Evolutionary conservation across 495 filamentous ascomycete species (phyloP).

Genomic region (Gamarada debralockiae): DNA sequence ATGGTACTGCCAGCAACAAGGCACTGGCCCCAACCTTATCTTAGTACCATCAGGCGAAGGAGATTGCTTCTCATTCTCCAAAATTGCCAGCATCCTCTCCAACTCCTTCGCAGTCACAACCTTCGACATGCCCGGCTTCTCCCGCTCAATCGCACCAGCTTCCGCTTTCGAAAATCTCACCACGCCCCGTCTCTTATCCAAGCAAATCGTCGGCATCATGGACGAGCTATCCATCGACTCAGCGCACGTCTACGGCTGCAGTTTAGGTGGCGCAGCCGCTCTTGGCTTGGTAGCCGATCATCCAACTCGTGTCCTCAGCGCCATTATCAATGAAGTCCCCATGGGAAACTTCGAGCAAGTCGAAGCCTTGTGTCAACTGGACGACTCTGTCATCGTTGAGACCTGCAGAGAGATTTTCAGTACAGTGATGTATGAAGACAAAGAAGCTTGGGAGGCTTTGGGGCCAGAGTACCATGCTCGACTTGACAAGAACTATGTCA

Average conservation of each 20-base stretch:
- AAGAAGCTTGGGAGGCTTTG: slow-evolving; percentile 19
- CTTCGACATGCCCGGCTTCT: slow-evolving; percentile 31
- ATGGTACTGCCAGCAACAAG: slow-evolving; percentile 25
- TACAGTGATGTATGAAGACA: slow-evolving; percentile 14
- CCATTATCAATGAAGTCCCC: slow-evolving; percentile 24
- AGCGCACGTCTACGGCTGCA: slow-evolving; percentile 24
- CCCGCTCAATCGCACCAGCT: slow-evolving; percentile 17
- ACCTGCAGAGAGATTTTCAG: slow-evolving; percentile 2
- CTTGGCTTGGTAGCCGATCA: slow-evolving; percentile 16
- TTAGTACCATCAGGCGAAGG: slow-evolving; percentile 28
- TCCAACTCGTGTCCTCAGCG: not conserved
- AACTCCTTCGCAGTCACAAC: slow-evolving; percentile 24
- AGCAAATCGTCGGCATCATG: slow-evolving; percentile 24
- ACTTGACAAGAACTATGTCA: slow-evolving; percentile 23
- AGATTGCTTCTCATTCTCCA: slow-evolving; percentile 24
- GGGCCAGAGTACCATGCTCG: slow-evolving; percentile 20
- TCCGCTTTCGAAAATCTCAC: slow-evolving; percentile 17
- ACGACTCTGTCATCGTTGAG: slow-evolving; percentile 12
- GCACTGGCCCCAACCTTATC: slow-evolving; percentile 23
- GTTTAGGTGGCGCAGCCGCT: slow-evolving; percentile 22
- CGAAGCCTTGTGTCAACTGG: slow-evolving; percentile 6
- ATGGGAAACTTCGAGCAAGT: not conserved
- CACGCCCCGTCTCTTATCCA: slow-evolving; percentile 18
- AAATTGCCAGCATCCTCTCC: slow-evolving; percentile 13
- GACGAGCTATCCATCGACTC: slow-evolving; percentile 20